These are phyloP conservation scores for Plasmopara viticola DNA, from an alignment of 352 stramenopile species.

Conservation along the genomic window DNA sequence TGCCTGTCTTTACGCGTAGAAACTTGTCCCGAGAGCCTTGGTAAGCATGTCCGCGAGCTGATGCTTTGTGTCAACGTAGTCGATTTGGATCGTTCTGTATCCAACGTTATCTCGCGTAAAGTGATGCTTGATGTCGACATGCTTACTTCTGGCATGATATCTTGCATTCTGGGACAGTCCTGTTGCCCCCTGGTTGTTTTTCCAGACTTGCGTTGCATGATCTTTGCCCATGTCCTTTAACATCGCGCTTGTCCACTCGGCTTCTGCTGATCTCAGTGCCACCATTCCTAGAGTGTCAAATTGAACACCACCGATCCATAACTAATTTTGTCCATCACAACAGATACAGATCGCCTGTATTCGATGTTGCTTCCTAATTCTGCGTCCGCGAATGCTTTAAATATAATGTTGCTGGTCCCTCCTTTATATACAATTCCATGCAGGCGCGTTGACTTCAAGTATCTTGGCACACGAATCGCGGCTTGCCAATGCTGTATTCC, in stretches of 20 bases:
- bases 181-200: neutral
- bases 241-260: conserved; percentile 4
- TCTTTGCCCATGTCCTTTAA: conserved; percentile 1
- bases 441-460: neutral
- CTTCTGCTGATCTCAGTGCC: conserved; percentile 7
- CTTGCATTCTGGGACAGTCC: neutral
- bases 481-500: neutral
- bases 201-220: neutral
- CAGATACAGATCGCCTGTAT: neutral
- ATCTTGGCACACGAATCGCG: neutral
- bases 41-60: neutral
- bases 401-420: neutral
- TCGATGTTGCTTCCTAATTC: neutral
- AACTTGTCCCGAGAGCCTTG: neutral
- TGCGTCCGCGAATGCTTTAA: neutral
- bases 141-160: neutral
- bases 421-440: neutral
- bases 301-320: conserved; percentile 13
- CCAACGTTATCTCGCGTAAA: neutral
- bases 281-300: conserved; percentile 5
- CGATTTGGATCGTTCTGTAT: neutral
- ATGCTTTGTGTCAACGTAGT: neutral
- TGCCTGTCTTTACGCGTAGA: neutral
- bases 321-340: conserved; percentile 4
- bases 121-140: neutral